Evolutionary conservation across 1,284 basidiomycete species (phyloP).

Genomic region (Fistulinella cinereoalba): DNA sequence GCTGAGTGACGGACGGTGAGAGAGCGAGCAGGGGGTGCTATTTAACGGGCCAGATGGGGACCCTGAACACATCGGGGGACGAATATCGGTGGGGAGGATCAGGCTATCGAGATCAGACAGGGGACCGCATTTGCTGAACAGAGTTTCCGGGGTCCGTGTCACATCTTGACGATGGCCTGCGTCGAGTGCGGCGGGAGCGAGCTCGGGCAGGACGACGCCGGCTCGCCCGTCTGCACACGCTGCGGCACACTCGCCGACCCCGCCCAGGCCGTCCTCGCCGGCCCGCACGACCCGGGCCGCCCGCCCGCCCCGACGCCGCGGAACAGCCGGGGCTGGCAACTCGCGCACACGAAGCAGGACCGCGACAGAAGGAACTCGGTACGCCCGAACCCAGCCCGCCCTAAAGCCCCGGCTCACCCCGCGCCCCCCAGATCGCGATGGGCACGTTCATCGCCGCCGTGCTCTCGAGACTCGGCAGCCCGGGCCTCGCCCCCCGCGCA

Average conservation of each 20-base stretch:
- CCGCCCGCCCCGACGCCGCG: constrained; percentile 33
- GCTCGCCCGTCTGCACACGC: constrained; percentile 57
- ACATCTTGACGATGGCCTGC: constrained; percentile 25
- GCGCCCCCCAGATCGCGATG: constrained; percentile 51
- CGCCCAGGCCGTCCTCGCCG: constrained; percentile 54
- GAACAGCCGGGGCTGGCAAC: constrained; percentile 48
- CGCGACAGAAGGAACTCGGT: constrained; percentile 60
- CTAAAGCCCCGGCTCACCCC: constrained; percentile 2
- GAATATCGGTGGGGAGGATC: too few species aligned
- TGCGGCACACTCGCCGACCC: constrained; percentile 68
- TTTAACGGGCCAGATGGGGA: constrained; percentile 21
- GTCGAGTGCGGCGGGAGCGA: constrained; percentile 55
- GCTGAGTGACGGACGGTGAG: constrained; percentile 17
- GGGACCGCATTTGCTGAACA: constrained; percentile 7
- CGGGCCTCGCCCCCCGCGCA: constrained; percentile 58
- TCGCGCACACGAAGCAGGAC: constrained; percentile 59
- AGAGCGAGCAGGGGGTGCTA: constrained; percentile 7
- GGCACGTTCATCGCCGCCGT: constrained; percentile 58
- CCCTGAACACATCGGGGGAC: constrained; percentile 24
- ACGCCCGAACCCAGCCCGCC: too few species aligned
- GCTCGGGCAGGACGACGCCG: constrained; percentile 53
- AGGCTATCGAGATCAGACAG: constrained; percentile 5
- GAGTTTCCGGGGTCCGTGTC: constrained; percentile 26
- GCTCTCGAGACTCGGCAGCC: constrained; percentile 50
- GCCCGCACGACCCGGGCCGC: constrained; percentile 42